Base-by-base conservation (phyloP, 164 flowering plant genomes). In the Sextonia rubra region DNA sequence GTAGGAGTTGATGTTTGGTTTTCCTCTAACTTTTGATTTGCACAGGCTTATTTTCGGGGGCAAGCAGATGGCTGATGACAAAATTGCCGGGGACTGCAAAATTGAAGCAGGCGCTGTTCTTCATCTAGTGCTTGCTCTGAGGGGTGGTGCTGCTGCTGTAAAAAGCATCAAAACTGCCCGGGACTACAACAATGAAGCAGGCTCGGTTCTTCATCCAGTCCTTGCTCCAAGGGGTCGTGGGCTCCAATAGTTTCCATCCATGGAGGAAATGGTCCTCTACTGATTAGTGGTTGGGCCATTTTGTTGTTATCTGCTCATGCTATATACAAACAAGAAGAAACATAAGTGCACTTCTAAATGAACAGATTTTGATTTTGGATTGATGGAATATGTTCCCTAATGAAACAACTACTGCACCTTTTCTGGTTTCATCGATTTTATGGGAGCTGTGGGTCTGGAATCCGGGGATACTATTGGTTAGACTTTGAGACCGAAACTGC, bases 41-140 rank as follows among this genome's bases (percentile, higher is more conserved):
- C 27, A 26, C 81, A 75, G 85, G 81, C 85, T 82, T 26, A 80
- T 82, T 29, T 82, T 78, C 76, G 81, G 77, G 20, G 83, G 85
- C 47, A 82, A 80, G 76, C 85, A 80, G 76, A 74, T 82, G 17
- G 81, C 73, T 4, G 85, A 58, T 70, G 73, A 70, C 73, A 70
- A 70, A 29, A 58, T 48, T 70, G 66, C 65, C 18, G 24, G 49
- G 25, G 73, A 70, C 49, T 60, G 60, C 55, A 58, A 58, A 26
- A 70, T 70, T 60, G 48, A 60, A 27, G 73, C 66, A 29, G 73
- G 73, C 27, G 60, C 73, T 9, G 66, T 58, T 23, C 73, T 58
- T 70, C 73, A 70, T 27, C 73, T 69, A 7, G 73, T 70, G 17
- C 73, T 70, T 29, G 73, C 73, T 26, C 55, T 70, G 29, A 29